Base-by-base conservation (phyloP, 2,329 filamentous ascomycete genomes). In the Penicillium sp. region DNA sequence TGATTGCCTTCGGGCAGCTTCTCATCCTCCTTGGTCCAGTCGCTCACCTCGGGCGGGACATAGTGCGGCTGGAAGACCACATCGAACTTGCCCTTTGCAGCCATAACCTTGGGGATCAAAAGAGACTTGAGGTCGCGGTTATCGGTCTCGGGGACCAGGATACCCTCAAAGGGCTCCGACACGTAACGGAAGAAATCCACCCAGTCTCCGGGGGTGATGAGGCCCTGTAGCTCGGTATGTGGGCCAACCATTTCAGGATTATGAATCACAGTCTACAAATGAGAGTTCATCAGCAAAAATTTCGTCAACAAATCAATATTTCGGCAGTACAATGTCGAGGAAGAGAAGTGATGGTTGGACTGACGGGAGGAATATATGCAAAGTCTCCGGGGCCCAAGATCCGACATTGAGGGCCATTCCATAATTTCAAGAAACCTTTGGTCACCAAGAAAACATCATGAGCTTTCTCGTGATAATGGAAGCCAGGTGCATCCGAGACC, bases 171-270 rank as follows among this genome's bases (percentile, higher is more conserved):
- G 0, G 74, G 67, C 59, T 82, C 78, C 27, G 72, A 73, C 6
- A 82, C 73, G 57, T 79, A 76, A 43, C 79, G 73, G 66, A 82
- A 82, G 66, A 82, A 82, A 54, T 82, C 78, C 27, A 80, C 68
- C 79, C 79, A 82, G 57, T 79, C 78, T 4, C 77, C 79, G 0
- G 79, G 79, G 0, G 76, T 76, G 27, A 82, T 75, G 3, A 82
- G 62, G 11, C 78, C 77, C 1, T 77, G 64, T 18, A 73, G 73
- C 52, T 82, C 79, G 2, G 77, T 77, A 51, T 81, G 76, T 0
- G 76, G 70, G 1, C 77, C 77, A 1, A 78, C 65, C 26, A 79
- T 66, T 47, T 80, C 74, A 4, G 78, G 78, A 54, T 80, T 79
- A 57, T 82, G 79, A 39, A 81, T 67, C 7, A 76, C 66, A 51